Evolutionary conservation across 108 stramenopile genomes (phyloP).

Genomic region (Fragilariopsis cylindrus): DNA sequence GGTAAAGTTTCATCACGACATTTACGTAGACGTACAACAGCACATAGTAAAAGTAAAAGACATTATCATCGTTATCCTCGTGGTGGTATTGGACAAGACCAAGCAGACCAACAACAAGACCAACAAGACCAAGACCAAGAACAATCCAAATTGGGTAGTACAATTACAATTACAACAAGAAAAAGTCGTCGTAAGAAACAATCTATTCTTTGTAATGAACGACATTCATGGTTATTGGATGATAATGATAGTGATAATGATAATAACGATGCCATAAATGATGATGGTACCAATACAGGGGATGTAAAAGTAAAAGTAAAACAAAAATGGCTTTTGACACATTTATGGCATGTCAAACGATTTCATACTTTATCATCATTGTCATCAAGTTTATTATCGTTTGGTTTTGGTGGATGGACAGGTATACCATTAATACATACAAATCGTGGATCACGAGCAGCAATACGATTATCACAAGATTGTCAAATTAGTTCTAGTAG

Average conservation of each 20-base stretch:
- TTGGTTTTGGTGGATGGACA: conserved; percentile 47
- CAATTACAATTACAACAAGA: not conserved
- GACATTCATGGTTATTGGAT: conserved; percentile 27
- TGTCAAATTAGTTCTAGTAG: not conserved
- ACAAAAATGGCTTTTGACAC: conserved; percentile 72
- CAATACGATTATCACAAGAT: conserved; percentile 51
- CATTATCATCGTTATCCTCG: conserved; percentile 60
- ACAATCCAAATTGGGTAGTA: too few species aligned
- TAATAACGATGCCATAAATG: not conserved
- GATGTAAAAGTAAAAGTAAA: not conserved
- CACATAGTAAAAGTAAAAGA: conserved; percentile 40
- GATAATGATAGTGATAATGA: not conserved
- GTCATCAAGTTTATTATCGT: too few species aligned
- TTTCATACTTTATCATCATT: conserved; percentile 60
- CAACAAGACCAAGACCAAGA: not conserved
- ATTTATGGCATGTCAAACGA: conserved; percentile 85
- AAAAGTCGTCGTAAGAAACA: conserved; percentile 23
- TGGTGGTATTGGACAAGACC: conserved; percentile 6
- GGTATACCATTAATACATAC: conserved; percentile 72
- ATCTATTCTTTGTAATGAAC: conserved; percentile 21
- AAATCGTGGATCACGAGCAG: conserved; percentile 74
- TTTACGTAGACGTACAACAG: conserved; percentile 75
- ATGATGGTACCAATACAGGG: conserved; percentile 8
- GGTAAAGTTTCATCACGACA: conserved; percentile 73
- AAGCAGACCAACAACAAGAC: not conserved